Percentiles rank a stretch among this genome's conserved stretches.
These are phyloP conservation scores for Chamaenerion angustifolium DNA, from an alignment of 345 rosid species.

Conservation along the genomic window DNA sequence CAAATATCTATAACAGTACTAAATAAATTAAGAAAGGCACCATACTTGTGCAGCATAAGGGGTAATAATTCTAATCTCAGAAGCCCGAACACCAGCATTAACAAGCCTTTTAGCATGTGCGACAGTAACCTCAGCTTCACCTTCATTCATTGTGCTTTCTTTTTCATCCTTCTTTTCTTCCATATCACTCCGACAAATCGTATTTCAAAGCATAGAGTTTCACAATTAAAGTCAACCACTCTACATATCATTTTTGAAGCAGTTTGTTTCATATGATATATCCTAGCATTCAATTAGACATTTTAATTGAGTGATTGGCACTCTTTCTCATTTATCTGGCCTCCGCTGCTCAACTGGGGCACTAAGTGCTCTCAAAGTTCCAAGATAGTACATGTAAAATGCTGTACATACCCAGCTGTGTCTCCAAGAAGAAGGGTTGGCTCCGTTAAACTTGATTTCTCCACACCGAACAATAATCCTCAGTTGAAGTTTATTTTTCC, in stretches of 20 bases:
- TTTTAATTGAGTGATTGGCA: background rate
- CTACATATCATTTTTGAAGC: background rate
- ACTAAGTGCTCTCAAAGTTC: background rate
- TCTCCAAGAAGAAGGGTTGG: constrained; percentile 73
- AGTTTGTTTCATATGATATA: background rate
- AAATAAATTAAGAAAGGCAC: constrained; percentile 1
- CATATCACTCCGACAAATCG: constrained; percentile 68
- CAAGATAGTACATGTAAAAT: background rate
- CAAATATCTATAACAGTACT: too few species aligned
- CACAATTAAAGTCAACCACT: constrained; percentile 1
- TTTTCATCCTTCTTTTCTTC: constrained; percentile 98
- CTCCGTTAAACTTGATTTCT: constrained; percentile 60
- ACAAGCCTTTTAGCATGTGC: constrained; percentile 80
- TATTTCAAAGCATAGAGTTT: constrained; percentile 1
- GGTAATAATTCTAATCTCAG: constrained; percentile 79
- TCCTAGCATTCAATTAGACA: background rate
- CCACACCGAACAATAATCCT: constrained; percentile 24
- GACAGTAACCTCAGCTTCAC: constrained; percentile 87
- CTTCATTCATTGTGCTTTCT: constrained; percentile 88
- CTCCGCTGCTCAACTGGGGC: background rate
- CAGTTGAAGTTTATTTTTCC: background rate
- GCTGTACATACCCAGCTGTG: constrained; percentile 50
- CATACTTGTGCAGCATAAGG: constrained; percentile 93
- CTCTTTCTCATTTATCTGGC: background rate
- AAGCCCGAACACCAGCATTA: constrained; percentile 56